Percentiles rank a stretch among this genome's conserved stretches.
phyloP scores from a whole-genome alignment of 2,329 filamentous ascomycete genomes.

The Fusarium pseudocircinatum region DNA sequence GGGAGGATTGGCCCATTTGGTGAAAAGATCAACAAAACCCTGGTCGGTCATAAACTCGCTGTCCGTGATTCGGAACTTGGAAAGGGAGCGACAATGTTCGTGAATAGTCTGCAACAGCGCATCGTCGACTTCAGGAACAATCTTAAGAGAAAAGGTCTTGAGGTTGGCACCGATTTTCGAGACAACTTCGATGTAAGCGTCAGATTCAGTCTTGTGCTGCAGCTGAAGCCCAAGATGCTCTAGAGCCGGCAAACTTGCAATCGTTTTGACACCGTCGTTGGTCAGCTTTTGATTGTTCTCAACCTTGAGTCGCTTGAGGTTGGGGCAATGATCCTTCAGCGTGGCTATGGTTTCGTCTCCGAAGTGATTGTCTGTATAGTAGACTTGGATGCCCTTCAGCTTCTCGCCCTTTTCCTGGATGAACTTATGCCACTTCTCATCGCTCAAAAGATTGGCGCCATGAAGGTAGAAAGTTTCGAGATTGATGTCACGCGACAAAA shows the following conservation, averaged over 20 bases:
- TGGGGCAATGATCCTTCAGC: slow-evolving; percentile 72
- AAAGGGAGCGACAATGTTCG: slow-evolving; percentile 71
- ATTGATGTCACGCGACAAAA: slow-evolving; percentile 74
- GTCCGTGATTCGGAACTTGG: slow-evolving; percentile 83
- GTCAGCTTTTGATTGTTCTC: slow-evolving; percentile 81
- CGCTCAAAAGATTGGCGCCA: slow-evolving; percentile 83
- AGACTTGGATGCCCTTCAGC: slow-evolving; percentile 77
- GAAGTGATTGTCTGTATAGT: slow-evolving; percentile 85
- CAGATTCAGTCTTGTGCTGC: slow-evolving; percentile 63
- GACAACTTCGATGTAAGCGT: slow-evolving; percentile 70
- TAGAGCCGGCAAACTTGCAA: slow-evolving; percentile 71
- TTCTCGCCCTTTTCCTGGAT: slow-evolving; percentile 71
- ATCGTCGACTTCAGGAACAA: slow-evolving; percentile 74
- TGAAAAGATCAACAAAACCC: slow-evolving; percentile 78
- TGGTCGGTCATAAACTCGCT: slow-evolving; percentile 80
- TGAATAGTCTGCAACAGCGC: slow-evolving; percentile 76
- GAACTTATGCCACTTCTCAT: slow-evolving; percentile 77
- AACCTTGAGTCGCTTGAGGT: slow-evolving; percentile 80
- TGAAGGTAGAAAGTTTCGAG: slow-evolving; percentile 82
- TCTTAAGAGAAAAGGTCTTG: slow-evolving; percentile 80
- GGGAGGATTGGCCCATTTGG: slow-evolving; percentile 76
- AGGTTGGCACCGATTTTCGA: slow-evolving; percentile 70
- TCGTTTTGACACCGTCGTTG: slow-evolving; percentile 69
- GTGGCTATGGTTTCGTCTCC: slow-evolving; percentile 73
- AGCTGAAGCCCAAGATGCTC: slow-evolving; percentile 81